Evolutionary conservation across 106 monocot genomes (phyloP).

Genomic region (Hemerocallis citrina): DNA sequence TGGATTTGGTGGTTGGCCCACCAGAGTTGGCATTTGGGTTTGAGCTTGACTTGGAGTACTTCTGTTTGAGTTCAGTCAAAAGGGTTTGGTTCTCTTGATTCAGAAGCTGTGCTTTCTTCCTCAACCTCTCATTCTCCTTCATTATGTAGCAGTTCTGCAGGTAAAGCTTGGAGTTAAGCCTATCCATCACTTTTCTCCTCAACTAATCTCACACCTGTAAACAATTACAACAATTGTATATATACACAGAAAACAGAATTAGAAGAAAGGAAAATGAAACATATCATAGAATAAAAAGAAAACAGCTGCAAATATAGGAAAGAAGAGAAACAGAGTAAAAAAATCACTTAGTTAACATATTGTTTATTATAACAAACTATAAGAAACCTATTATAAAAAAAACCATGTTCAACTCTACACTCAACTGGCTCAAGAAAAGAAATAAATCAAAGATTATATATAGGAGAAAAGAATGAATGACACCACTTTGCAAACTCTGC

Average conservation of each 20-base stretch:
- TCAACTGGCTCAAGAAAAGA: neutral
- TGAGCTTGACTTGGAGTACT: slow-evolving; percentile 7
- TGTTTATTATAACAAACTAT: neutral
- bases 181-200: slow-evolving; percentile 43
- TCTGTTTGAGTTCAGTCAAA: slow-evolving; percentile 72
- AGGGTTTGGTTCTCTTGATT: slow-evolving; percentile 92
- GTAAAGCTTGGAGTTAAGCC: slow-evolving; percentile 85
- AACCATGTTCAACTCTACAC: neutral
- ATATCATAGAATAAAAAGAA: neutral
- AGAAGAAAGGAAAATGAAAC: no score
- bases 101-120: slow-evolving; percentile 69
- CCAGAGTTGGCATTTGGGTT: neutral
- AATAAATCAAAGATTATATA: neutral
- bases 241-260: no score
- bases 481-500: neutral
- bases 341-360: neutral
- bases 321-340: neutral
- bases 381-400: neutral
- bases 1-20: no score
- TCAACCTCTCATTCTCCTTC: slow-evolving; percentile 94
- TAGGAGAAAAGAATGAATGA: neutral
- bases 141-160: slow-evolving; percentile 84
- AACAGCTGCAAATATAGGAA: no score
- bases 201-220: no score
- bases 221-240: no score